Conservation (phyloP, 225 moss, liverwort and hornwort genomes). For the Straminergon stramineum region DNA sequence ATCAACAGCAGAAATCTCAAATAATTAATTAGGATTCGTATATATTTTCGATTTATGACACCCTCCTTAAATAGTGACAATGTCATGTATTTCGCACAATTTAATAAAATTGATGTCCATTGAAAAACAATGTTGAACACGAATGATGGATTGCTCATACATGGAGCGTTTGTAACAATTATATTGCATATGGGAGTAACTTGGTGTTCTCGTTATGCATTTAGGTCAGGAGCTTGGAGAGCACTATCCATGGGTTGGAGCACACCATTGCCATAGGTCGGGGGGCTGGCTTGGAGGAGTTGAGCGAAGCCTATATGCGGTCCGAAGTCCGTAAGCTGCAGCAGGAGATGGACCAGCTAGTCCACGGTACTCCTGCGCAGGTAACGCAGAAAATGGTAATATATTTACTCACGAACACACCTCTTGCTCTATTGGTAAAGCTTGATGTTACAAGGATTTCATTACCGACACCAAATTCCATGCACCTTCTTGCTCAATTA, state of each 20-base stretch:
- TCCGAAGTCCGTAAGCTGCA: slow-evolving; percentile 74
- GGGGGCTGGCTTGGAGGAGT: slow-evolving; percentile 68
- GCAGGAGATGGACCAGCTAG: slow-evolving; percentile 86
- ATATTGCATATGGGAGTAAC: neutral
- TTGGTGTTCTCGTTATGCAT: neutral
- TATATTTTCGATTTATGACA: neutral
- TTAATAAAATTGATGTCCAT: too few species aligned
- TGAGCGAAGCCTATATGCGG: slow-evolving; percentile 73
- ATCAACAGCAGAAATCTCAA: neutral
- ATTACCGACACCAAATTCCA: neutral
- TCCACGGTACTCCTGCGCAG: slow-evolving; percentile 79
- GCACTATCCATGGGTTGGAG: slow-evolving; percentile 70
- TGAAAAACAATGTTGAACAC: neutral
- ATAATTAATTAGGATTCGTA: neutral
- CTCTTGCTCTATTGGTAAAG: neutral
- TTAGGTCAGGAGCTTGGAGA: slow-evolving; percentile 85
- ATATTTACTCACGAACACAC: neutral
- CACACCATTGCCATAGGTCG: slow-evolving; percentile 70
- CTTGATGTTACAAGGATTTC: neutral
- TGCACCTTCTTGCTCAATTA: neutral
- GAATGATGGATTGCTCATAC: neutral
- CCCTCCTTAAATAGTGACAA: neutral
- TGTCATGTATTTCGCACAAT: neutral
- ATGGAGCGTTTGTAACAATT: neutral
- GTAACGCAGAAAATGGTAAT: slow-evolving; percentile 18